phyloP scores from a whole-genome alignment of 257 asterid species.

The Solanum arcanum region DNA sequence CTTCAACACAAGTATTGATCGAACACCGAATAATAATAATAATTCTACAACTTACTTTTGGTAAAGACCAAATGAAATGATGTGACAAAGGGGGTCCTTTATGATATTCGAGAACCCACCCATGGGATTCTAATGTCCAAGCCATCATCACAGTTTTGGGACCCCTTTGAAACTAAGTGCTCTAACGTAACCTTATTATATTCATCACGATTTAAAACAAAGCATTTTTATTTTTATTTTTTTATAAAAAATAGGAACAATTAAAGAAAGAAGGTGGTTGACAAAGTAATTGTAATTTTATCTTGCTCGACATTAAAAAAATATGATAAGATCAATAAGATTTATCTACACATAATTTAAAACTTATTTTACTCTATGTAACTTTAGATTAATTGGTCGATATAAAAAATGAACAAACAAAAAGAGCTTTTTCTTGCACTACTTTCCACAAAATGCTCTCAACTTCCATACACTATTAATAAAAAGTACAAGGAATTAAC shows the following conservation, averaged over 20 bases:
- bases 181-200: not conserved
- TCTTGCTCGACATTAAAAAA: not conserved
- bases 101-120: not conserved
- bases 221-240: not conserved
- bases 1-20: too few species aligned
- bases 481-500: too few species aligned
- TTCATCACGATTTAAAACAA: not conserved
- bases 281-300: not conserved
- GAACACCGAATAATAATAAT: not conserved
- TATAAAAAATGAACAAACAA: not conserved
- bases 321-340: not conserved
- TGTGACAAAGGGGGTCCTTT: not conserved
- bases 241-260: not conserved
- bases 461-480: not conserved
- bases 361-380: not conserved
- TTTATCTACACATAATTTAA: not conserved
- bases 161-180: not conserved
- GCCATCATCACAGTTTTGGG: not conserved
- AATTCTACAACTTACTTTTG: not conserved
- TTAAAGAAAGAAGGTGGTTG: not conserved
- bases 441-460: not conserved
- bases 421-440: not conserved
- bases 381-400: not conserved
- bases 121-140: not conserved
- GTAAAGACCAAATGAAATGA: not conserved